phyloP scores from a whole-genome alignment of 768 basidiomycete genomes.

The Boletus insuetus region DNA sequence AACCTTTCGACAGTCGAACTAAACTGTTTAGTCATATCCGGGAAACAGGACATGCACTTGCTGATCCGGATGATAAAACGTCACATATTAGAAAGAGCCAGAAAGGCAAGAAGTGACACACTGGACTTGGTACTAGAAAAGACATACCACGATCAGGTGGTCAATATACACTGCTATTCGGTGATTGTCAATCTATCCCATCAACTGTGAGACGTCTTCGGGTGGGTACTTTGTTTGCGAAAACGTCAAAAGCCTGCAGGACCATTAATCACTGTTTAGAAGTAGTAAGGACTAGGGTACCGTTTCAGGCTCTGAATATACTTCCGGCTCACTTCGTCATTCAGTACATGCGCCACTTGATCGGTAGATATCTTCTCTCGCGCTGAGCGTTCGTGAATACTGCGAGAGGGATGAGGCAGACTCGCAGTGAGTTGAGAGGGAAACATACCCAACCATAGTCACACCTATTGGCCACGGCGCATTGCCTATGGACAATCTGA shows the following conservation, averaged over 20 bases:
- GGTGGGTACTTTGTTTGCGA: slow-evolving; percentile 96
- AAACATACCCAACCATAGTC: slow-evolving; percentile 92
- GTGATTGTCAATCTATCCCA: slow-evolving; percentile 57
- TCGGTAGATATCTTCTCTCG: slow-evolving; percentile 97
- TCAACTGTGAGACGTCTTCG: slow-evolving; percentile 84
- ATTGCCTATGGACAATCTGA: slow-evolving; percentile 95
- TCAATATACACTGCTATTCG: slow-evolving; percentile 1
- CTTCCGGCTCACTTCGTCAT: slow-evolving; percentile 98
- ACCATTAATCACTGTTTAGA: slow-evolving; percentile 5
- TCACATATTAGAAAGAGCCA: slow-evolving; percentile 37
- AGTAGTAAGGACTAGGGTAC: slow-evolving; percentile 39
- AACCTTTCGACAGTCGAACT: slow-evolving; percentile 62
- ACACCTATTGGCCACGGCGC: slow-evolving; percentile 99
- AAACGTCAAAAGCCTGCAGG: slow-evolving; percentile 81
- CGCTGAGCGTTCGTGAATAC: slow-evolving; percentile 97
- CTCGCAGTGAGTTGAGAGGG: background rate
- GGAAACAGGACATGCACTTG: slow-evolving; percentile 67
- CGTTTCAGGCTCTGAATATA: slow-evolving; percentile 97
- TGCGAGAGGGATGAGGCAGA: slow-evolving; percentile 23
- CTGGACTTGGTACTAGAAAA: slow-evolving; percentile 1
- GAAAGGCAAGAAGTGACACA: slow-evolving; percentile 22
- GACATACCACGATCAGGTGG: slow-evolving; percentile 5
- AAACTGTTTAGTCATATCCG: slow-evolving; percentile 74
- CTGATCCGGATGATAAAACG: slow-evolving; percentile 32
- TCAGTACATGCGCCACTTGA: slow-evolving; percentile 96